Conservation (phyloP, 768 basidiomycete genomes). For the Amanita thiersii region DNA sequence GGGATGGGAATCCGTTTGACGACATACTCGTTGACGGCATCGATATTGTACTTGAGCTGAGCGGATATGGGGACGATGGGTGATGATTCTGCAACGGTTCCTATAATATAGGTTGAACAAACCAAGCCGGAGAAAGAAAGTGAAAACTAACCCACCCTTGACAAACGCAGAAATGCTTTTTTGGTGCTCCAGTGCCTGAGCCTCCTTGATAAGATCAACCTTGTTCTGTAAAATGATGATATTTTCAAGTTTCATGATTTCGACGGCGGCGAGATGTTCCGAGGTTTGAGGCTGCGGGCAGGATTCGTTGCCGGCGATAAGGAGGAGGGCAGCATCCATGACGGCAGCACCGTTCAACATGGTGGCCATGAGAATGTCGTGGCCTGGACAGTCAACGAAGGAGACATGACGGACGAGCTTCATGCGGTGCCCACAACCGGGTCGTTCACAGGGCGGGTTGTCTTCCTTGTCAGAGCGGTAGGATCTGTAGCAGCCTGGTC, state of each 20-base stretch:
- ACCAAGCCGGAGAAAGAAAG: not conserved
- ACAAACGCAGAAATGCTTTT: slow-evolving; percentile 95
- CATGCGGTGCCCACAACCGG: slow-evolving; percentile 87
- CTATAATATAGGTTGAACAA: slow-evolving; percentile 29
- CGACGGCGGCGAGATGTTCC: slow-evolving; percentile 96
- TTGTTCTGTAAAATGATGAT: slow-evolving; percentile 99
- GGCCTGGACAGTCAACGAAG: slow-evolving; percentile 96
- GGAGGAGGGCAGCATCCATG: slow-evolving; percentile 96
- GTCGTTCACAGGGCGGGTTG: slow-evolving; percentile 86
- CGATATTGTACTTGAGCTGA: slow-evolving; percentile 98
- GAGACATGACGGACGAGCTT: slow-evolving; percentile 93
- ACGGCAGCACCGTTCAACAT: slow-evolving; percentile 99
- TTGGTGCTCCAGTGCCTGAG: slow-evolving; percentile 90
- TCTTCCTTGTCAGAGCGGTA: slow-evolving; percentile 94
- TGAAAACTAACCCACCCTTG: slow-evolving; percentile 50
- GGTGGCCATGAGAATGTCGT: slow-evolving; percentile 99
- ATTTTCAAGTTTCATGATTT: slow-evolving; percentile 98
- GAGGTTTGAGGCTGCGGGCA: slow-evolving; percentile 99
- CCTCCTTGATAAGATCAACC: slow-evolving; percentile 95
- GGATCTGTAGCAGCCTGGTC: slow-evolving; percentile 91
- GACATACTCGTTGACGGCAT: slow-evolving; percentile 98
- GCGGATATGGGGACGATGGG: slow-evolving; percentile 99
- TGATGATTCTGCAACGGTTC: slow-evolving; percentile 94
- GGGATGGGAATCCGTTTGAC: slow-evolving; percentile 95
- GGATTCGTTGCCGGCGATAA: slow-evolving; percentile 96